Percentiles rank a stretch among this genome's conserved stretches.
Evolutionary conservation across 148 eudicot genomes (phyloP).

Genomic region (Arctostaphylos glauca): DNA sequence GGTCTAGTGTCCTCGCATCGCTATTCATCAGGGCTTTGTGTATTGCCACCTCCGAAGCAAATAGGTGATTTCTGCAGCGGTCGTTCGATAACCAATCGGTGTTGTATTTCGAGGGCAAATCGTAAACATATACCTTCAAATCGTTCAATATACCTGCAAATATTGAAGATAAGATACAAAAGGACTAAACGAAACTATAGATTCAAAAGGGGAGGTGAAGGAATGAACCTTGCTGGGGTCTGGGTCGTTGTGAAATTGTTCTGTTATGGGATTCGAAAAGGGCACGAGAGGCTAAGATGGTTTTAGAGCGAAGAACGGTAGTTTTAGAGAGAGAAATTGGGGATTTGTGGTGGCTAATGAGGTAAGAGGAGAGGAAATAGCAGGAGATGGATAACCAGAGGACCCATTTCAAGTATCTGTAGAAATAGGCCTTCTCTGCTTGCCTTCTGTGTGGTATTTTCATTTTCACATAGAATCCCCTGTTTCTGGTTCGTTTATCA

Average conservation of each 20-base stretch:
- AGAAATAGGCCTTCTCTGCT: conserved; percentile 18
- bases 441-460: conserved; percentile 24
- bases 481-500: conserved; percentile 18
- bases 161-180: not conserved
- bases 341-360: conserved; percentile 21
- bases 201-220: not conserved
- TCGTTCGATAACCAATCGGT: conserved; percentile 49
- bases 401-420: conserved; percentile 12
- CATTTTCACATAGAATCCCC: conserved; percentile 54
- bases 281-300: conserved; percentile 34
- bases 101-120: conserved; percentile 69
- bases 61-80: conserved; percentile 63
- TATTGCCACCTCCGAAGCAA: conserved; percentile 88
- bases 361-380: conserved; percentile 15
- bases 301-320: conserved; percentile 15
- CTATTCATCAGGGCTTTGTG: conserved; percentile 53
- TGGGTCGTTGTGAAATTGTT: conserved; percentile 10
- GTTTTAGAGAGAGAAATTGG: conserved; percentile 14
- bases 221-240: conserved; percentile 19
- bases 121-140: conserved; percentile 62
- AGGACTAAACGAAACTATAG: not conserved
- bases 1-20: conserved; percentile 50
- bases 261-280: conserved; percentile 36
- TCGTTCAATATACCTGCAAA: conserved; percentile 27
- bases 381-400: conserved; percentile 18